Conservation (phyloP, 495 filamentous ascomycete genomes). For the Aspergillus sclerotioniger region DNA sequence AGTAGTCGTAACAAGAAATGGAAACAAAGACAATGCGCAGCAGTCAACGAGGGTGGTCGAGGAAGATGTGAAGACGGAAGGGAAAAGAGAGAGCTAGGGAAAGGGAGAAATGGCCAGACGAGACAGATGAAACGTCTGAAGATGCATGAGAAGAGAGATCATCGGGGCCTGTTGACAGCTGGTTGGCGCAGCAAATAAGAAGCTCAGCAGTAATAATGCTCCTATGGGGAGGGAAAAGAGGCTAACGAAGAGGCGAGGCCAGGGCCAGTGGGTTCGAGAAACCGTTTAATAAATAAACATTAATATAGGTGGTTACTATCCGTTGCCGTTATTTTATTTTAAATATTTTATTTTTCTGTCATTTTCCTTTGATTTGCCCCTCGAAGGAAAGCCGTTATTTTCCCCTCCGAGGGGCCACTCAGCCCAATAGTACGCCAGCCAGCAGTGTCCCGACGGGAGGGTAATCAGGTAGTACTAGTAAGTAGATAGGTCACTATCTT, state of each 20-base stretch:
- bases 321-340: neutral
- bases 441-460: neutral
- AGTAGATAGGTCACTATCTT: too few species aligned
- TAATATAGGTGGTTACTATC: slow-evolving; percentile 6
- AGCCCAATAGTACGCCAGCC: neutral
- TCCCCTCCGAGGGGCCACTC: neutral
- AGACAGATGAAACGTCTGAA: slow-evolving; percentile 23
- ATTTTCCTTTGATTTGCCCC: neutral
- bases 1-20: neutral
- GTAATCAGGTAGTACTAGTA: slow-evolving; percentile 4
- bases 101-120: slow-evolving; percentile 12
- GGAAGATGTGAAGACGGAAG: slow-evolving; percentile 5
- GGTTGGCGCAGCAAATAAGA: slow-evolving; percentile 24
- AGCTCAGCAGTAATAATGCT: slow-evolving; percentile 21
- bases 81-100: slow-evolving; percentile 15
- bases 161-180: slow-evolving; percentile 25
- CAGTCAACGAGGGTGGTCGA: slow-evolving; percentile 1
- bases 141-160: slow-evolving; percentile 25
- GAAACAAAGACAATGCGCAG: neutral
- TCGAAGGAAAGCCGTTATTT: neutral
- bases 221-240: slow-evolving; percentile 11
- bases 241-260: slow-evolving; percentile 21
- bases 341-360: slow-evolving; percentile 1
- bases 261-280: slow-evolving; percentile 14
- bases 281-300: slow-evolving; percentile 7